Conservation (phyloP, 805 yeast species). For the Jamesozyma lodderae region DNA sequence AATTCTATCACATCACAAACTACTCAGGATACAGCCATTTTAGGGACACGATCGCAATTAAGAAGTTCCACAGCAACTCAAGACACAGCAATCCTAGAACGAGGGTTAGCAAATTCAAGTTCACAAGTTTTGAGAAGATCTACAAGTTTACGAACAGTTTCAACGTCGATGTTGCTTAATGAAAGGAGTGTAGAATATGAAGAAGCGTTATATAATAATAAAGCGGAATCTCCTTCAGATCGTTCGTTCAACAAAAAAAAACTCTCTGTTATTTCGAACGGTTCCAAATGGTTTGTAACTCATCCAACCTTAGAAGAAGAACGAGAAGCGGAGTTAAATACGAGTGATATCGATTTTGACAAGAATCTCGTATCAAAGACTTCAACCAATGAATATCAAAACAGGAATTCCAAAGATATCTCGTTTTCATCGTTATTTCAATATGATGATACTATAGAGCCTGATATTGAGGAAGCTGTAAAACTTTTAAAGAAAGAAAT, state of each 20-base stretch:
- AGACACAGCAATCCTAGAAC: constrained; percentile 6
- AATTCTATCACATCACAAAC: not conserved
- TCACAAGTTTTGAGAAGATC: constrained; percentile 3
- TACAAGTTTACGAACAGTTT: constrained; percentile 1
- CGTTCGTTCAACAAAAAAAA: not conserved
- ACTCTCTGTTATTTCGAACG: too few relatives aligned
- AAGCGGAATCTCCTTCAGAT: not conserved
- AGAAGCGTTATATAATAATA: too few relatives aligned
- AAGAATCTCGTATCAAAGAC: too few relatives aligned
- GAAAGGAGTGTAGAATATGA: too few relatives aligned
- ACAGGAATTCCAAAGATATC: too few relatives aligned
- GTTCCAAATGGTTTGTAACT: not conserved
- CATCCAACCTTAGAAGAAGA: not conserved
- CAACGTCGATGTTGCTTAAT: not conserved
- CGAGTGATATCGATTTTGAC: too few relatives aligned
- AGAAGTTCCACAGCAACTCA: too few relatives aligned
- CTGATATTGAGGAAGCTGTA: constrained; percentile 19
- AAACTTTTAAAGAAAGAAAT: constrained; percentile 13
- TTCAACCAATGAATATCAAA: too few relatives aligned
- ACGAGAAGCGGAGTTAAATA: not conserved
- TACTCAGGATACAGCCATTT: not conserved
- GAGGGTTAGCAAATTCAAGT: not conserved
- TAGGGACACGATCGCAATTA: not conserved
- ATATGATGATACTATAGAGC: constrained; percentile 8
- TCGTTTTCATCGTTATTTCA: too few relatives aligned